Conservation (phyloP, 73 alveolate species). For the Paramecium pentaurelia region DNA sequence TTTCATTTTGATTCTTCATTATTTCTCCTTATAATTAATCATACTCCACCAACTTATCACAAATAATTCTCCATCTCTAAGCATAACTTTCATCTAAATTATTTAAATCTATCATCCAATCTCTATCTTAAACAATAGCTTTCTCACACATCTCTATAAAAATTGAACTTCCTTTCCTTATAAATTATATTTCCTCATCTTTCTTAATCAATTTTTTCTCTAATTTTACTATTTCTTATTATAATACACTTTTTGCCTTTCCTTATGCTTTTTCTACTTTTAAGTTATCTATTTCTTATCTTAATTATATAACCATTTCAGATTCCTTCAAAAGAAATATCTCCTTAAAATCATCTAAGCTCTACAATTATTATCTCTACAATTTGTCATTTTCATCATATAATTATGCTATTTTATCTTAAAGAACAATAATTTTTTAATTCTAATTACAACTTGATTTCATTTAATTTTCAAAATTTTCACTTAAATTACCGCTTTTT, state of each 20-base stretch:
- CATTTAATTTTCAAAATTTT: background rate
- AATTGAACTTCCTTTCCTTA: no score
- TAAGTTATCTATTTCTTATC: background rate
- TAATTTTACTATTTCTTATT: background rate
- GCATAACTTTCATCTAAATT: background rate
- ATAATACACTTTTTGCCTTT: background rate
- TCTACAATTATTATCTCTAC: background rate
- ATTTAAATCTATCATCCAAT: slow-evolving; percentile 9
- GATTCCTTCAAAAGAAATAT: background rate
- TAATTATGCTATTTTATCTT: background rate
- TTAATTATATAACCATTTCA: background rate
- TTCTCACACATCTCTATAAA: background rate
- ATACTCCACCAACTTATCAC: background rate
- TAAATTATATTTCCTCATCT: background rate
- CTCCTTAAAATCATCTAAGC: background rate
- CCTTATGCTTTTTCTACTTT: background rate
- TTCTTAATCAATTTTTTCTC: background rate
- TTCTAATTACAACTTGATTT: background rate
- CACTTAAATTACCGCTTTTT: background rate
- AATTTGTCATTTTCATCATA: slow-evolving; percentile 8
- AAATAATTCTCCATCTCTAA: background rate
- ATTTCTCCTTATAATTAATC: background rate
- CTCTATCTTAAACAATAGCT: background rate
- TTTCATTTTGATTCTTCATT: background rate
- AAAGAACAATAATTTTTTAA: background rate